These are phyloP conservation scores for Sugiyamaella grinbergsii DNA, from an alignment of 1,139 yeast genomes.

Conservation along the genomic window DNA sequence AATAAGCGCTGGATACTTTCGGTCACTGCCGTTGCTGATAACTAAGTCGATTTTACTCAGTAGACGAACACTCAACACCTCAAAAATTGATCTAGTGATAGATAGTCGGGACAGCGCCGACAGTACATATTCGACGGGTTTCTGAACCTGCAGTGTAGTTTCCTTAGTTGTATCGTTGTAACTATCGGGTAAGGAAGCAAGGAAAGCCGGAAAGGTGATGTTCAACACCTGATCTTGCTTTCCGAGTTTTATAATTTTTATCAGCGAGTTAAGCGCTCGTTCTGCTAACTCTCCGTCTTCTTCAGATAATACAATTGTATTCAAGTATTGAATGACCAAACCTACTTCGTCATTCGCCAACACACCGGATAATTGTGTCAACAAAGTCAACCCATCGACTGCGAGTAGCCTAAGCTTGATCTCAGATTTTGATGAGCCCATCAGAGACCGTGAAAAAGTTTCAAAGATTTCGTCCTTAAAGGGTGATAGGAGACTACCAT, in stretches of 20 bases:
- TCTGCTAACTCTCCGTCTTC: conserved; percentile 38
- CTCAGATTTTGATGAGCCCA: conserved; percentile 66
- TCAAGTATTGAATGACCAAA: conserved; percentile 65
- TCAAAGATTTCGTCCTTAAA: conserved; percentile 69
- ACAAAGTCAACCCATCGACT: conserved; percentile 60
- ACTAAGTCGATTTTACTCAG: conserved; percentile 37
- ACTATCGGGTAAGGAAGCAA: conserved; percentile 53
- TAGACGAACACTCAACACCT: conserved; percentile 42
- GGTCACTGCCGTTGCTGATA: not conserved
- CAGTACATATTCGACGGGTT: conserved; percentile 34
- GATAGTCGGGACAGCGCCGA: conserved; percentile 41
- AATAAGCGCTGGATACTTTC: conserved; percentile 31
- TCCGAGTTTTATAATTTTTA: conserved; percentile 46
- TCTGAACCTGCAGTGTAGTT: conserved; percentile 18
- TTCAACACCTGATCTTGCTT: conserved; percentile 55
- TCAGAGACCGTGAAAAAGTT: conserved; percentile 64
- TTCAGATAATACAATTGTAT: conserved; percentile 58
- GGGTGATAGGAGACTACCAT: conserved; percentile 43
- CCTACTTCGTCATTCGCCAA: conserved; percentile 58
- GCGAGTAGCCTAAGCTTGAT: conserved; percentile 68
- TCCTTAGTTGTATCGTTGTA: conserved; percentile 25
- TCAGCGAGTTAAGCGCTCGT: conserved; percentile 55
- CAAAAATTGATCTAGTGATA: conserved; percentile 39
- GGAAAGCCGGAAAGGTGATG: conserved; percentile 60
- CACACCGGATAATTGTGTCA: conserved; percentile 41